A percentile compares a stretch with the other conserved stretches of the same genome.
Conservation (phyloP, 352 stramenopile genomes). For the Pythium grandisporangium region DNA sequence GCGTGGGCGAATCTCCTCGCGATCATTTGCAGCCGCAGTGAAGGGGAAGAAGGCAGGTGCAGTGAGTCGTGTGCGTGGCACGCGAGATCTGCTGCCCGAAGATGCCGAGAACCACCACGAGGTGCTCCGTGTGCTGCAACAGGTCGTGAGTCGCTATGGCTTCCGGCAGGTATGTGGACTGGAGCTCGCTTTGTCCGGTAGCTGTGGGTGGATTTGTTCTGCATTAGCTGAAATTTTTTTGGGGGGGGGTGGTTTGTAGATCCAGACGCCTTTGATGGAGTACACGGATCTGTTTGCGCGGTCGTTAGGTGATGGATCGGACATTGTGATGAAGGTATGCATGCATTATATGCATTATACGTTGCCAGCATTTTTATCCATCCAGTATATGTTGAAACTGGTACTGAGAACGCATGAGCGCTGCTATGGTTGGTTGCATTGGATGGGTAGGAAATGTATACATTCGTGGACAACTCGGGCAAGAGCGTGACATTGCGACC, state of each 20-base stretch:
- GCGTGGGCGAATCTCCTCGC: not conserved
- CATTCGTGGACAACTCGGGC: constrained; percentile 79
- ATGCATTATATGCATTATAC: too few relatives aligned
- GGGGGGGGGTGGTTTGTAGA: constrained; percentile 17
- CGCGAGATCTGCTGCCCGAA: constrained; percentile 54
- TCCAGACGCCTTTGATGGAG: constrained; percentile 81
- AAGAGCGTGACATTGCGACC: constrained; percentile 81
- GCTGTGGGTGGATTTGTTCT: not conserved
- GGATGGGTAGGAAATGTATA: constrained; percentile 79
- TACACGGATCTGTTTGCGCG: constrained; percentile 80
- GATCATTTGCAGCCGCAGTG: constrained; percentile 12
- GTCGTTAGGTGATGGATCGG: constrained; percentile 73
- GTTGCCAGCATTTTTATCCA: too few relatives aligned
- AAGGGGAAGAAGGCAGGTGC: constrained; percentile 18
- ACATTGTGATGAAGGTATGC: constrained; percentile 83
- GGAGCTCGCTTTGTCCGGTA: too few relatives aligned
- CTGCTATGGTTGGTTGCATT: too few relatives aligned
- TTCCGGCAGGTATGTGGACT: constrained; percentile 49
- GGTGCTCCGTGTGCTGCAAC: constrained; percentile 48
- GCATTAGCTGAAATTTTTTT: not conserved
- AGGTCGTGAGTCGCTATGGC: constrained; percentile 55
- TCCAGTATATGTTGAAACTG: too few relatives aligned
- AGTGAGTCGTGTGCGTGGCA: constrained; percentile 61
- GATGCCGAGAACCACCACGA: constrained; percentile 53
- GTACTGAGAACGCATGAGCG: too few relatives aligned